Base-by-base conservation (phyloP, 805 yeast genomes). In the Zygotorulaspora danielsina region DNA sequence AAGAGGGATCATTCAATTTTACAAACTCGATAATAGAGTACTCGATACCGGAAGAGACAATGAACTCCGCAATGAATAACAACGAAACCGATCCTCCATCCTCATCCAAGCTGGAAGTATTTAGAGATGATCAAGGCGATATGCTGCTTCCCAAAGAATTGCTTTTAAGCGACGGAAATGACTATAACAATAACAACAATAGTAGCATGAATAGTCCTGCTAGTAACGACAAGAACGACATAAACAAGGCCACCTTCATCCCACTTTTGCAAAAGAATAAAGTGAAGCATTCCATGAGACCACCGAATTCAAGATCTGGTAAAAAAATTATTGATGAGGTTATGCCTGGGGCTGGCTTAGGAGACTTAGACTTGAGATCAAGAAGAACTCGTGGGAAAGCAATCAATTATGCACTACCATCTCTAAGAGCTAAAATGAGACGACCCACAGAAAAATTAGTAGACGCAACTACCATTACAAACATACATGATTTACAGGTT, bases 351-450 rank as follows among this genome's bases (percentile, higher is more conserved):
- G 48, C 53, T 16, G 54, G 52, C 5, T 17, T 49, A 2, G 48
- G 46, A n/a, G 46, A 44, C 18, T 28, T 48, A 11, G 48, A 44
- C 6, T 42, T 47, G 2, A 53, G 67, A 37, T 50, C 73, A 28
- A 64, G 81, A 34, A 61, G 78, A 41, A 67, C 86, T 17, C 64
- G 78, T 16, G 72, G 78, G 3, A 76, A 73, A 42, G 70, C 73
- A 8, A 76, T 85, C 5, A 76, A 78, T 55, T 85, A 85, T 51
- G 77, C 78, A 13, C 68, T 78, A 22, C 87, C 88, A 0, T 78
- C 89, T 1, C 59, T 82, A 38, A 67, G 83, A 27, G 74, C 72
- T 11, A 84, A 83, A 54, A 71, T 81, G 80, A 72, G 94, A 54
- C 69, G 90, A 48, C 78, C 76, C 22, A 68, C 79, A 0, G 81